Evolutionary conservation across 2,329 filamentous ascomycete genomes (phyloP).

Genomic region (Fusarium penzigii): DNA sequence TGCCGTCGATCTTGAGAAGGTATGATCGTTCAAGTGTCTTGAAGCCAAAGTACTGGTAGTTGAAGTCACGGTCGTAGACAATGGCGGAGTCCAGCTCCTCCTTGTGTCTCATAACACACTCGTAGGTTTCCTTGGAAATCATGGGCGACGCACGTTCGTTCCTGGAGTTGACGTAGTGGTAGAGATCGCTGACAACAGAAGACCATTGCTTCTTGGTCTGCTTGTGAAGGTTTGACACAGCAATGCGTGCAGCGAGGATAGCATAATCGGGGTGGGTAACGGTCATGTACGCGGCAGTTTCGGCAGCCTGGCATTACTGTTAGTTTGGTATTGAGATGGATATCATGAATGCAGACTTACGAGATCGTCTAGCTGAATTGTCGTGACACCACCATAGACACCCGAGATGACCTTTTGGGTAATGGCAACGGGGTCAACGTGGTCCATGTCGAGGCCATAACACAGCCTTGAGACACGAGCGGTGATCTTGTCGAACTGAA

Average conservation of each 20-base stretch:
- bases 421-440: constrained; percentile 96
- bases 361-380: constrained; percentile 92
- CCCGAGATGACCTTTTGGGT: constrained; percentile 99
- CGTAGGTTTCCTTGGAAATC: constrained; percentile 90
- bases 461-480: constrained; percentile 96
- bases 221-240: constrained; percentile 99
- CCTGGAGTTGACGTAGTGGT: constrained; percentile 94
- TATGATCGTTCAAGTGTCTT: constrained; percentile 99
- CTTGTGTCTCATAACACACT: constrained; percentile 92
- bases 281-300: constrained; percentile 99
- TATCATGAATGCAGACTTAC: constrained; percentile 58
- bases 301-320: constrained; percentile 70
- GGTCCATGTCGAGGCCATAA: constrained; percentile 91
- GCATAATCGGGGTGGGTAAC: constrained; percentile 99
- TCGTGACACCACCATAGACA: constrained; percentile 98
- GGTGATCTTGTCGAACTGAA: constrained; percentile 99
- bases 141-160: constrained; percentile 83
- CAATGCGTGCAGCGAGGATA: constrained; percentile 96
- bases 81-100: constrained; percentile 98
- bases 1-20: constrained; percentile 90
- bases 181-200: constrained; percentile 89
- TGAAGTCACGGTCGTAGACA: constrained; percentile 98
- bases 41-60: constrained; percentile 99
- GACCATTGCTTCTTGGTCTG: constrained; percentile 99
- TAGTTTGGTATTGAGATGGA: constrained; percentile 5